These are phyloP conservation scores for Stemphylium lycopersici DNA, from an alignment of 2,329 filamentous ascomycete species.

Conservation along the genomic window DNA sequence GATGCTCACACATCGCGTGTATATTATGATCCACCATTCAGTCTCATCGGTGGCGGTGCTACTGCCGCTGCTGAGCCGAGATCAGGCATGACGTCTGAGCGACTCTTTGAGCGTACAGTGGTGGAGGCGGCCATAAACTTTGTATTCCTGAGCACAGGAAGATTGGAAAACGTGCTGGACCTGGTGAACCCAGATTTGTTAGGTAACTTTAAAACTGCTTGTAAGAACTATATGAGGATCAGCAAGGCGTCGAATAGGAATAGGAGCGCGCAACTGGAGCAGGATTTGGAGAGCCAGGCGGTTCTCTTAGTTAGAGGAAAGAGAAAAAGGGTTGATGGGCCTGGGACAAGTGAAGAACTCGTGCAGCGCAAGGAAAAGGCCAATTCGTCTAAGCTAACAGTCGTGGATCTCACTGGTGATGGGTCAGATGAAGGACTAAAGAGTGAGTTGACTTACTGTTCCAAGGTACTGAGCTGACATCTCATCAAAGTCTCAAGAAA, in stretches of 20 bases:
- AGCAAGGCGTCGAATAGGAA: no score
- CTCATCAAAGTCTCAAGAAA: no score
- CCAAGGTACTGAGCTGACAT: no score
- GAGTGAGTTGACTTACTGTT: no score
- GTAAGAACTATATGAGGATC: background rate
- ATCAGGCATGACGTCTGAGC: background rate
- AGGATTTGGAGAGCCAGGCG: no score
- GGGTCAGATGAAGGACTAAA: background rate
- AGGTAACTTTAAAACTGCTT: background rate
- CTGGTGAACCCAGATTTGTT: constrained; percentile 1
- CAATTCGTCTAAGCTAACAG: background rate
- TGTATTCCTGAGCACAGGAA: constrained; percentile 6
- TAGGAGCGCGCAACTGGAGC: no score
- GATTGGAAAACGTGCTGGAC: background rate
- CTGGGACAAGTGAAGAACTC: no score
- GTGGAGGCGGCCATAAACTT: constrained; percentile 10
- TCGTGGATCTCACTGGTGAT: background rate
- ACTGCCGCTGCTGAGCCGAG: no score
- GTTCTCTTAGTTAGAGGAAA: no score
- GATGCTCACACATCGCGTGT: background rate
- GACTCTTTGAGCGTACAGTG: background rate
- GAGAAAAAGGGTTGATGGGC: no score
- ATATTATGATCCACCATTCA: constrained; percentile 3
- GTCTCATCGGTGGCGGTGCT: background rate
- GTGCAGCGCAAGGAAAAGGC: no score